Percentiles rank a stretch among this genome's conserved stretches.
Evolutionary conservation across 257 asterid species (phyloP).

Genomic region (Perilla frutescens): DNA sequence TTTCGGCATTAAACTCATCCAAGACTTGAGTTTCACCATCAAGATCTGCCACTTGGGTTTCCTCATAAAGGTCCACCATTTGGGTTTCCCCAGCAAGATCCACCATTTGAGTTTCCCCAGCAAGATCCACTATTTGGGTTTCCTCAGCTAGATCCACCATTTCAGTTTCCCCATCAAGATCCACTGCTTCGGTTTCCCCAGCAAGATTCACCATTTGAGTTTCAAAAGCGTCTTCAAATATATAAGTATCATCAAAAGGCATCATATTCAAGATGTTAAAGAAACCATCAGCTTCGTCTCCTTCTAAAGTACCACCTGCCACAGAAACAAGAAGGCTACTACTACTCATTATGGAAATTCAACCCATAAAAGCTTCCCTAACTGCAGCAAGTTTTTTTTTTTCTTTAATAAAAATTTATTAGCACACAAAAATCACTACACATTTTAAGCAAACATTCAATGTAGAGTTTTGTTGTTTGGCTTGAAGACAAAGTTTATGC

Average conservation of each 20-base stretch:
- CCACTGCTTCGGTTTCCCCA: conserved; percentile 41
- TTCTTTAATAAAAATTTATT: not conserved
- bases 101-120: conserved; percentile 64
- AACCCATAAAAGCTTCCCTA: not conserved
- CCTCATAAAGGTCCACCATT: conserved; percentile 27
- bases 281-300: conserved; percentile 42
- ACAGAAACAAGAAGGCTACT: conserved; percentile 17
- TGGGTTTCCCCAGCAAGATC: conserved; percentile 45
- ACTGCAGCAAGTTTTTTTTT: not conserved
- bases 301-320: conserved; percentile 43
- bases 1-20: conserved; percentile 49
- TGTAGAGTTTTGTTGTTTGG: not conserved
- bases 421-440: not conserved
- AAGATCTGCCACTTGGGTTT: conserved; percentile 42
- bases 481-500: conserved; percentile 9
- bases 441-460: not conserved
- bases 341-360: conserved; percentile 19
- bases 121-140: conserved; percentile 40
- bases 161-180: conserved; percentile 56
- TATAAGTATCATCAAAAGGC: conserved; percentile 56
- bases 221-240: conserved; percentile 61
- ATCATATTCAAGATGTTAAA: conserved; percentile 36
- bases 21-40: conserved; percentile 66
- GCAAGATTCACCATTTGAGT: conserved; percentile 48
- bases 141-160: conserved; percentile 43